Evolutionary conservation across 225 moss, liverwort and hornwort species (phyloP).

Genomic region (Polytrichum formosum): DNA sequence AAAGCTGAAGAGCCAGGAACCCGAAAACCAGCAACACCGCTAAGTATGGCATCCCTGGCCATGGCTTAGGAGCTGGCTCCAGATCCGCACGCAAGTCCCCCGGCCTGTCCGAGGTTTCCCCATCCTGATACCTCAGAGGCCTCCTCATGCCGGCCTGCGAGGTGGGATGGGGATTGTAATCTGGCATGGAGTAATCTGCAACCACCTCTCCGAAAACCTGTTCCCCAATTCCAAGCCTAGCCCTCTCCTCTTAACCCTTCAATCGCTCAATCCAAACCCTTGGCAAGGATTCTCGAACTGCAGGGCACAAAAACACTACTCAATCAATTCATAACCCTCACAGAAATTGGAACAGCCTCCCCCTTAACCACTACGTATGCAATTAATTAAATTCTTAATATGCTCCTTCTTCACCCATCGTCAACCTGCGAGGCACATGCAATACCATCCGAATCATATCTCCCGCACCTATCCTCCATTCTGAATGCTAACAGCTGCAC

Average conservation of each 20-base stretch:
- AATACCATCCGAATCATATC: not conserved
- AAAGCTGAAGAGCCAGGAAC: conserved; percentile 74
- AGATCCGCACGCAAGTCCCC: conserved; percentile 29
- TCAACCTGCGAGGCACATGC: too few relatives aligned
- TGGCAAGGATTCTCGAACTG: too few relatives aligned
- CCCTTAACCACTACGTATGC: too few relatives aligned
- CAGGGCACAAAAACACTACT: too few relatives aligned
- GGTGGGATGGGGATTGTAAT: conserved; percentile 32
- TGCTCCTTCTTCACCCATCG: too few relatives aligned
- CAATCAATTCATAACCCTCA: too few relatives aligned
- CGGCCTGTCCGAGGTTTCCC: conserved; percentile 7
- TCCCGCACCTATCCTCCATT: not conserved
- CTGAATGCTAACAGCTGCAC: too few relatives aligned
- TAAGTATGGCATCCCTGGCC: conserved; percentile 57
- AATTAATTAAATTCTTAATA: too few relatives aligned
- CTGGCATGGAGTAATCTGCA: conserved; percentile 32
- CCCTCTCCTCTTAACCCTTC: not conserved
- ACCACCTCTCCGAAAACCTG: not conserved
- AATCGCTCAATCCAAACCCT: not conserved
- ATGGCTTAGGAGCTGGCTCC: conserved; percentile 70
- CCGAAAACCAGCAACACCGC: conserved; percentile 45
- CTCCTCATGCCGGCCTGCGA: conserved; percentile 32
- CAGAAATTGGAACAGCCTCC: too few relatives aligned
- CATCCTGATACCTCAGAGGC: conserved; percentile 27
- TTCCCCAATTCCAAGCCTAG: not conserved